These are phyloP conservation scores for Pythium sp. DNA, from an alignment of 352 stramenopile species.

Conservation along the genomic window DNA sequence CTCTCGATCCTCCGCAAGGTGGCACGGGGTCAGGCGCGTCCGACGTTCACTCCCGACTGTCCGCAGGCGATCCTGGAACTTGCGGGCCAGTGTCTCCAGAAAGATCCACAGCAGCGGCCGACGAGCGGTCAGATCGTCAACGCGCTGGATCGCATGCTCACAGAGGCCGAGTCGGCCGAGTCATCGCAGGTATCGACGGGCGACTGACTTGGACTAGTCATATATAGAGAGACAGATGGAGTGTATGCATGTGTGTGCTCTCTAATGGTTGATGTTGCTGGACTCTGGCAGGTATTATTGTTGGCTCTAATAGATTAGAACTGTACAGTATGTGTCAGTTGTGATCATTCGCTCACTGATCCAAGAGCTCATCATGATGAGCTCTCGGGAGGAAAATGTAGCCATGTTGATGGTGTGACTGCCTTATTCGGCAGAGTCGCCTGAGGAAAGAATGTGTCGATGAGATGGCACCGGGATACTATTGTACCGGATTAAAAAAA, in stretches of 20 bases:
- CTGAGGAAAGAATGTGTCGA: too few relatives aligned
- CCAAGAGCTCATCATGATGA: neutral
- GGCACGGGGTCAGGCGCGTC: neutral
- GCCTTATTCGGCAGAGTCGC: too few relatives aligned
- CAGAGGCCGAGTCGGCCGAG: neutral
- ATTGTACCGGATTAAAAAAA: too few relatives aligned
- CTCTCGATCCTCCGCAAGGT: slow-evolving; percentile 1
- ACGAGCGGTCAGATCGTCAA: neutral
- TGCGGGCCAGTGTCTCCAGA: neutral
- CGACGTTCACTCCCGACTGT: neutral
- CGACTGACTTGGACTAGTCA: neutral
- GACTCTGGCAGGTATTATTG: too few relatives aligned
- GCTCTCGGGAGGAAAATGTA: neutral
- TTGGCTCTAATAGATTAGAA: too few relatives aligned
- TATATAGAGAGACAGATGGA: neutral
- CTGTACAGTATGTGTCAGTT: too few relatives aligned
- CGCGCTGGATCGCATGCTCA: neutral
- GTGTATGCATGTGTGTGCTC: neutral
- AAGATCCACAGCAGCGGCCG: neutral
- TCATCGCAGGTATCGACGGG: neutral
- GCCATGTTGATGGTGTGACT: neutral
- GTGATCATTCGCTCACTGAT: neutral
- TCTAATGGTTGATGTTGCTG: too few relatives aligned
- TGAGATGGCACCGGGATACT: too few relatives aligned
- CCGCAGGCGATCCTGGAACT: slow-evolving; percentile 3